Conservation (phyloP, 2,329 filamentous ascomycete genomes). For the Pestalotiopsis sp. region DNA sequence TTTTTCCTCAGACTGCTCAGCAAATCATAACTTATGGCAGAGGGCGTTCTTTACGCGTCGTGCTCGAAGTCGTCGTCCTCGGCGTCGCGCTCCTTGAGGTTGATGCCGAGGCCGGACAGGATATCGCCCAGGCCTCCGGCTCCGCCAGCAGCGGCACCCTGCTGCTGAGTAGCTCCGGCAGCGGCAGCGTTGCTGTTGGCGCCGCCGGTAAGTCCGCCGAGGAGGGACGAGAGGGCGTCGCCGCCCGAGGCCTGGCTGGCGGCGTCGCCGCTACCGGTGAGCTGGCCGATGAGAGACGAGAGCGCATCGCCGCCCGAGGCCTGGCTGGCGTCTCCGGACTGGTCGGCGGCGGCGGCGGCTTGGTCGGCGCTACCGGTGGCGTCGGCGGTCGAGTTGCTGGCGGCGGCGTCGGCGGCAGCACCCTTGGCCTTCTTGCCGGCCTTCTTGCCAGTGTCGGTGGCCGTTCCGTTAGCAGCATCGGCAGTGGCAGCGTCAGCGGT, state of each 20-base stretch:
- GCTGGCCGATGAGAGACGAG: background rate
- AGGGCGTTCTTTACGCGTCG: background rate
- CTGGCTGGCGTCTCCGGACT: background rate
- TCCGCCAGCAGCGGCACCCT: background rate
- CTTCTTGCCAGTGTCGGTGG: conserved; percentile 17
- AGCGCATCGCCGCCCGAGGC: background rate
- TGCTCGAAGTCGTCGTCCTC: background rate
- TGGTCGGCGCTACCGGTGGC: background rate
- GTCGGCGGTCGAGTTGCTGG: conserved; percentile 39
- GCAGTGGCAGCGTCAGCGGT: background rate
- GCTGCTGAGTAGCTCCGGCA: background rate
- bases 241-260: background rate
- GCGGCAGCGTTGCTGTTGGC: background rate
- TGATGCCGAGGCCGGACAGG: background rate
- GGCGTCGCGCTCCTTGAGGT: background rate
- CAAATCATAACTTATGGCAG: background rate
- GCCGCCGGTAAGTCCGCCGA: background rate
- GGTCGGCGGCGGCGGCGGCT: background rate
- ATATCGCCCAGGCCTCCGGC: background rate
- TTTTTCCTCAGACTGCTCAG: background rate
- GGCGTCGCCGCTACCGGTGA: background rate
- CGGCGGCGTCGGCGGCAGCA: conserved; percentile 26
- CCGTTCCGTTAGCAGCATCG: background rate
- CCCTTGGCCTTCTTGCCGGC: conserved; percentile 24
- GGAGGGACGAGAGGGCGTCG: background rate